Evolutionary conservation across 148 eudicot species (phyloP), one percentile per base, ranked within the genome.

Genomic region (Beta vulgaris): DNA sequence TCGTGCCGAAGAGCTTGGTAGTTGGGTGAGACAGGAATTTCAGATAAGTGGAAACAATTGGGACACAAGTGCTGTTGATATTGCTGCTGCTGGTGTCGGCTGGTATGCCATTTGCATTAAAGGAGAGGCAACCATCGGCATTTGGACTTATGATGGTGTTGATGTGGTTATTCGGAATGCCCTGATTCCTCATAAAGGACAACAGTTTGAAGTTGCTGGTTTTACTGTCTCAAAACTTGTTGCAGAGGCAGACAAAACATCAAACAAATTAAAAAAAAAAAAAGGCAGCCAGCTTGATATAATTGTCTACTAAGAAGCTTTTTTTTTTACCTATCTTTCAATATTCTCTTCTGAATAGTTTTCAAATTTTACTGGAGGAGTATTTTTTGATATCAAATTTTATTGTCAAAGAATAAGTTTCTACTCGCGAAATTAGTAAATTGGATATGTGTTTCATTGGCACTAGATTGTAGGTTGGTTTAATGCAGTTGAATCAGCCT

Each of bases 51-150:
- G 99, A 64, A 79, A 82, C 69, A 79, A 66, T 68, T 92, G 99
- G 97, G 91, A 90, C 58, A 81, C 90, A 19, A 95, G 93, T 71
- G 86, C 84, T 62, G 86, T 80, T 31, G 99, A 95, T 73, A 75
- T 95, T 62, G 97, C 92, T 29, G 88, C 84, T 71, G 85, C 92
- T 63, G 99, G 99, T 73, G 82, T 95, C 58, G 99, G 99, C 73
- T 95, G 99, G 99, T 91, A 92, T 95, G 91, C 93, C 72, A 84
- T 95, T 70, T 96, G 89, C 78, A 85, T 92, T 31, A 90, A 84
- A 81, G 99, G 99, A 63, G 90, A 95, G 61, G 96, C 91, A 63
- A 59, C 25, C 1, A 23, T 92, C 23, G 82, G 88, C 73, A 87
- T 89, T 69, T 95, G 99, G 97, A 89, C 93, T 14, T 95, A 95